A percentile compares a stretch with the other conserved stretches of the same genome.
Evolutionary conservation across 2,329 filamentous ascomycete species (phyloP).

Genomic region (Elsinoe australis): DNA sequence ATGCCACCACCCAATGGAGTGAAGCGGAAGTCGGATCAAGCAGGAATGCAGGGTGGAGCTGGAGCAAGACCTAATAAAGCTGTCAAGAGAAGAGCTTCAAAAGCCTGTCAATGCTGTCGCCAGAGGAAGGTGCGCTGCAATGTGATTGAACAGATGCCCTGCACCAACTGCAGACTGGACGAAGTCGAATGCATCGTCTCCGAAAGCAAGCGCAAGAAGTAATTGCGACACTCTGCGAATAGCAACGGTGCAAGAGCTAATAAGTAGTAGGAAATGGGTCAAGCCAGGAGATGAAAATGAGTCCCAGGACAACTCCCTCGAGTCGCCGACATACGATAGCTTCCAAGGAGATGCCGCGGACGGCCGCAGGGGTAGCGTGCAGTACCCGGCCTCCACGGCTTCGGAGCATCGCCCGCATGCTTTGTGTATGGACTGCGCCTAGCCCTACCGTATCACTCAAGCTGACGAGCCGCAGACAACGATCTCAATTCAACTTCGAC

Average conservation of each 20-base stretch:
- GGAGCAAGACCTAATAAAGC: conserved; percentile 44
- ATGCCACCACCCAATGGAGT: conserved; percentile 14
- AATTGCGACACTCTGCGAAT: conserved; percentile 39
- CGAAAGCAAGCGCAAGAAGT: conserved; percentile 79
- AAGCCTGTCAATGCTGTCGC: conserved; percentile 82
- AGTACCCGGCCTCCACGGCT: background rate
- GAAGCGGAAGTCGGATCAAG: conserved; percentile 52
- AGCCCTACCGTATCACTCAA: background rate
- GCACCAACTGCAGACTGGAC: conserved; percentile 78
- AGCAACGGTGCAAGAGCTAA: background rate
- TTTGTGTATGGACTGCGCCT: conserved; percentile 46
- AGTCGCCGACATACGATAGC: conserved; percentile 9
- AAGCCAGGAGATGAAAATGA: conserved; percentile 20
- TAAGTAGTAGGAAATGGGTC: conserved; percentile 31
- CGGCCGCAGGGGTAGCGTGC: conserved; percentile 2
- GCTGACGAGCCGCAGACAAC: conserved; percentile 3
- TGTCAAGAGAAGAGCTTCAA: conserved; percentile 78
- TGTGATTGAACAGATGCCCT: conserved; percentile 78
- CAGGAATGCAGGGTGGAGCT: conserved; percentile 44
- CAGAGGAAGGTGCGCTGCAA: conserved; percentile 89
- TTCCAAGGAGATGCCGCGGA: conserved; percentile 5
- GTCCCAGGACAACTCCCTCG: conserved; percentile 4
- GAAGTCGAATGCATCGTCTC: conserved; percentile 63
- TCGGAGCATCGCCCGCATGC: conserved; percentile 53
- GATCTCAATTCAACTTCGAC: conserved; percentile 1